Conservation (phyloP, 345 rosid genomes). For the Eutrema yunnanense region DNA sequence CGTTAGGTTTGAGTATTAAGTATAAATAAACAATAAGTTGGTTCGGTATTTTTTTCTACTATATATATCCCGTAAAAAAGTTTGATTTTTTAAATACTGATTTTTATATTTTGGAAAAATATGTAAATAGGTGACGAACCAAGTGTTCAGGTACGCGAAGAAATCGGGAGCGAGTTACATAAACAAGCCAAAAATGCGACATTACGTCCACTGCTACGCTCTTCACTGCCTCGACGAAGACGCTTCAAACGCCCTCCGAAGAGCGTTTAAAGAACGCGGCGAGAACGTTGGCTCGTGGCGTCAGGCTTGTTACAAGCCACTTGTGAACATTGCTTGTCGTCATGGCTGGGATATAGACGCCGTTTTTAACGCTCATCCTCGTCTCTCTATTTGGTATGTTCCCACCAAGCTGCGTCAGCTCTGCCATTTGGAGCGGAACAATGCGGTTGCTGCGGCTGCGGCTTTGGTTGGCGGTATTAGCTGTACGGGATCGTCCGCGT, state of each 20-base stretch:
- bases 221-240: conserved; percentile 91
- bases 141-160: conserved; percentile 91
- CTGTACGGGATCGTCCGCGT: conserved; percentile 12
- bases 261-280: conserved; percentile 83
- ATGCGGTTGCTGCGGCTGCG: conserved; percentile 43
- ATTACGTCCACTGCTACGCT: conserved; percentile 96
- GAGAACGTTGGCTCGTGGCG: conserved; percentile 98
- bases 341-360: conserved; percentile 97
- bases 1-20: not conserved
- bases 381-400: conserved; percentile 92
- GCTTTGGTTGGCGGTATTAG: conserved; percentile 35
- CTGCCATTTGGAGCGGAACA: conserved; percentile 70
- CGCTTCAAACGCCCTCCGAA: conserved; percentile 66
- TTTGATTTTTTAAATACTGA: not conserved
- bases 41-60: not conserved
- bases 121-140: conserved; percentile 72
- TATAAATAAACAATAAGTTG: not conserved
- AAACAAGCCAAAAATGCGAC: conserved; percentile 99
- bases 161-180: conserved; percentile 94
- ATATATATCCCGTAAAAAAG: not conserved
- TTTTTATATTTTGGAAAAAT: not conserved
- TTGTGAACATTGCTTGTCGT: conserved; percentile 70
- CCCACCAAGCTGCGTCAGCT: conserved; percentile 97
- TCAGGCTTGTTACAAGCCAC: conserved; percentile 93
- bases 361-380: conserved; percentile 80